Evolutionary conservation across 2,329 filamentous ascomycete genomes (phyloP).

Genomic region (Arthrobotrys pseudoclavata): DNA sequence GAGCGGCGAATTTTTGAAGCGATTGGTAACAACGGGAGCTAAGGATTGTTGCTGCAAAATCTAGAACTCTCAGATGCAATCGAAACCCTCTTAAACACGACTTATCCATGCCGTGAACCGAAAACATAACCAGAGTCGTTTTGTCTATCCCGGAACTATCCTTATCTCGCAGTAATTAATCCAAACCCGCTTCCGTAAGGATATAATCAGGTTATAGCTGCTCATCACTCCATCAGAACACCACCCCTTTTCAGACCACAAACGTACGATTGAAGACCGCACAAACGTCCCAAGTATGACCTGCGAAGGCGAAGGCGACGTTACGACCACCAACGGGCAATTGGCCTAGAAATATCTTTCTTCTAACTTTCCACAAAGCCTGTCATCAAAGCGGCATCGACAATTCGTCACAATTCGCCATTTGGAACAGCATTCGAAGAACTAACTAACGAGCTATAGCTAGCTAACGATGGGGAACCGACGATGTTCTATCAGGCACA

Average conservation of each 20-base stretch:
- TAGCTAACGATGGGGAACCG: too few species aligned
- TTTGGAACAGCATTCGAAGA: not conserved
- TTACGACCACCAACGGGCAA: not conserved
- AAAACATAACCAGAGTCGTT: not conserved
- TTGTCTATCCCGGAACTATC: not conserved
- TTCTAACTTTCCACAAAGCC: not conserved
- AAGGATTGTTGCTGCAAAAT: not conserved
- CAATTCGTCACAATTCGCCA: not conserved
- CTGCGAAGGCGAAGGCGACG: not conserved
- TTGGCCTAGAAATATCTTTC: not conserved
- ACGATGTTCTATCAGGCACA: too few species aligned
- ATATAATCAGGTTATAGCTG: slow-evolving; percentile 5
- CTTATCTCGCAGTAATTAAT: not conserved
- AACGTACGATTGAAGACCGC: slow-evolving; percentile 10
- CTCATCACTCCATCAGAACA: not conserved
- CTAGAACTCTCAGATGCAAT: not conserved
- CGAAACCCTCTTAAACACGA: not conserved
- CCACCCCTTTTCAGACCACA: slow-evolving; percentile 30
- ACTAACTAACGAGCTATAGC: too few species aligned
- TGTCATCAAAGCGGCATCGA: not conserved
- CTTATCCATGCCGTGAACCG: not conserved
- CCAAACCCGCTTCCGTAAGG: not conserved
- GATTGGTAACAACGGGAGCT: not conserved
- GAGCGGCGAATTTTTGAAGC: too few species aligned
- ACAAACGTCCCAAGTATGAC: not conserved